Base-by-base conservation (phyloP, 2,329 filamentous ascomycete genomes). In the Diaporthe citrichinensis region DNA sequence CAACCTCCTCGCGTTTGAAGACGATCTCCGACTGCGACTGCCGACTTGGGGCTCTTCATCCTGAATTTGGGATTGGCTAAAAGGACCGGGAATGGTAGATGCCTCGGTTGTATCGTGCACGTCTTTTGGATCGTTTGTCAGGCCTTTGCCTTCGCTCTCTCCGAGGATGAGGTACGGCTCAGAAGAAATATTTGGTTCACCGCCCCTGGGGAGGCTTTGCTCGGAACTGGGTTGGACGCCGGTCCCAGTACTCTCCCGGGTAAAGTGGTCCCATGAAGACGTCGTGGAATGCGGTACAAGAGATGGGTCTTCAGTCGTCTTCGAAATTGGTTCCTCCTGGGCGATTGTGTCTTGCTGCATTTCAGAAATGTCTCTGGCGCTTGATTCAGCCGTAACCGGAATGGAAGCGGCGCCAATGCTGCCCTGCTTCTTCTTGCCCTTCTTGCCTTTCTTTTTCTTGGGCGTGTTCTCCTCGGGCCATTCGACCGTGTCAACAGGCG, bases 351-450 rank as follows among this genome's bases (percentile, higher is more conserved):
- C 59, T 55, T 55, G 68, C 55, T 69, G 74, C 28, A 67, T 12
- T 25, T 28, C 55, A 23, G 59, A 36, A 44, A 59, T 23, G n/a
- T 25, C 2, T 15, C 9, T 2, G 2, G 28, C 23, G 68, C 51
- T 69, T 41, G 58, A 6, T n/a, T 20, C 46, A 34, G 39, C 20
- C 12, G 31, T n/a, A 17, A 34, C 10, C 12, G 53, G 57, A 31
- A 39, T 14, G 17, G 55, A 59, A 53, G 58, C 23, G 15, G 7
- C 25, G 20, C 61, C 41, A 5, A 59, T 44, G 25, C 68, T 53
- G 46, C 25, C 73, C 76, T 82, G 83, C 75, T 83, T 84, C 75
- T 84, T 85, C 76, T 82, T 82, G 71, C 78, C 79, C 73, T 82
- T 82, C 65, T 81, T 82, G 46, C 75, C 78, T 79, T 83, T 82